A percentile compares a stretch with the other conserved stretches of the same genome.
Evolutionary conservation across 768 basidiomycete species (phyloP).

Genomic region (Amanita molliuscula): DNA sequence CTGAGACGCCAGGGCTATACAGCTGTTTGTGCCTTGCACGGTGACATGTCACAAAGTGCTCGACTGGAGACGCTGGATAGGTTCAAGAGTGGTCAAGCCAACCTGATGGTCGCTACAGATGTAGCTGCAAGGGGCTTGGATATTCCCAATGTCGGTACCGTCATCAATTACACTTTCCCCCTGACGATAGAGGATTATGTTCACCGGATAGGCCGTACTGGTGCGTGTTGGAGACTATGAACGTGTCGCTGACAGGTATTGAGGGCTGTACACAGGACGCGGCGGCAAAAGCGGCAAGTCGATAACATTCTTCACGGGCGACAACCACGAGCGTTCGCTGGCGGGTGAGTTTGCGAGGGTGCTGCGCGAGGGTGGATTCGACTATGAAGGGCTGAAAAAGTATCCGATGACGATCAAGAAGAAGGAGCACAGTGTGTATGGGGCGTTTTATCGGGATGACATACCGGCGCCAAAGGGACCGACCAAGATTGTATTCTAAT

Average conservation of each 20-base stretch:
- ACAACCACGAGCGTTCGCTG: slow-evolving; percentile 69
- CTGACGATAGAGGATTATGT: slow-evolving; percentile 91
- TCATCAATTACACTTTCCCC: slow-evolving; percentile 97
- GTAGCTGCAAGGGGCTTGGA: slow-evolving; percentile 96
- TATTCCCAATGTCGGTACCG: slow-evolving; percentile 90
- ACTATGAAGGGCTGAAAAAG: slow-evolving; percentile 64
- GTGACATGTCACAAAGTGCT: slow-evolving; percentile 80
- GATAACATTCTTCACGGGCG: slow-evolving; percentile 96
- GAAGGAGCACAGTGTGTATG: slow-evolving; percentile 84
- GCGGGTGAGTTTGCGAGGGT: slow-evolving; percentile 93
- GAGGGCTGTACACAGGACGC: slow-evolving; percentile 43
- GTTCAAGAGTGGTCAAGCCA: slow-evolving; percentile 74
- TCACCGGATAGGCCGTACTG: slow-evolving; percentile 85
- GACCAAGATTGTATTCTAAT: slow-evolving; percentile 69
- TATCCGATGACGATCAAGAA: slow-evolving; percentile 99
- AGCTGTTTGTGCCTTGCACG: slow-evolving; percentile 70
- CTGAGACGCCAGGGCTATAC: slow-evolving; percentile 64
- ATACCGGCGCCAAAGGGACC: slow-evolving; percentile 48
- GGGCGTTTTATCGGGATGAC: slow-evolving; percentile 73
- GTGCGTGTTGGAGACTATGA: slow-evolving; percentile 26
- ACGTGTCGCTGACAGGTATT: slow-evolving; percentile 2
- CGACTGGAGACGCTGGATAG: slow-evolving; percentile 79
- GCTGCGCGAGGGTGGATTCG: slow-evolving; percentile 77
- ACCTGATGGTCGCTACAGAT: slow-evolving; percentile 90
- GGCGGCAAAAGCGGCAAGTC: slow-evolving; percentile 86